Evolutionary conservation across 2,329 filamentous ascomycete species (phyloP), one percentile per base, ranked within the genome.

Genomic region (Sclerotinia subarctica): DNA sequence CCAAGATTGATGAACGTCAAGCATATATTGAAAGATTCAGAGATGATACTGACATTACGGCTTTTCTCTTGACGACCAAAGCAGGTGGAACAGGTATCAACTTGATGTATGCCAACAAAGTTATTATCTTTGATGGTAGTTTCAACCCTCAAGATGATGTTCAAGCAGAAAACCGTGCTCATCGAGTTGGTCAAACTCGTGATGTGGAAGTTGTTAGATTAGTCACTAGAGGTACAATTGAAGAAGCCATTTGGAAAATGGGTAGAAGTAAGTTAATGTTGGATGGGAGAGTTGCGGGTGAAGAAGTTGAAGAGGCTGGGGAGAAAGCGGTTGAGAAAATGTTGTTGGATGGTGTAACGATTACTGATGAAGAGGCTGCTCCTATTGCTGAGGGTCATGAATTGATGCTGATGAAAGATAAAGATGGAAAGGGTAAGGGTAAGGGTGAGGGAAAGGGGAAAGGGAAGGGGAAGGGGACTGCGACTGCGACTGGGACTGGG

Each of bases 81-180:
- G 94, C 94, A 0, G 95, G 95, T 64, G 95, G 95, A n/a, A 95
- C 94, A 0, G 95, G 95, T 52, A 96, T 99, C 81, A 99, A 99
- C 79, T 81, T 99, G 66, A 95, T 94, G 10, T 92, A 91, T 47
- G 95, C 95, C 5, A 98, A 98, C 82, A 98, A 97, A 80, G 94
- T 99, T 73, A 88, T 99, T 79, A 95, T 99, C 75, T 97, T 98
- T 78, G 95, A 99, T 79, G 91, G 91, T 71, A 92, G 90, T n/a
- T 97, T 97, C 81, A 99, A 99, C 74, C 95, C 95, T 0, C 95
- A 99, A 77, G 94, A 98, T 73, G 95, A 99, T 77, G 89, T 97
- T n/a, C 95, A 99, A 78, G 95, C 95, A 0, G 95, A 98, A 82
- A 98, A 99, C 78, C 89, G 95, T 24, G 95, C 95, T 0, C 95